Conservation (phyloP, 2,329 filamentous ascomycete species). For the Fusarium sp. region DNA sequence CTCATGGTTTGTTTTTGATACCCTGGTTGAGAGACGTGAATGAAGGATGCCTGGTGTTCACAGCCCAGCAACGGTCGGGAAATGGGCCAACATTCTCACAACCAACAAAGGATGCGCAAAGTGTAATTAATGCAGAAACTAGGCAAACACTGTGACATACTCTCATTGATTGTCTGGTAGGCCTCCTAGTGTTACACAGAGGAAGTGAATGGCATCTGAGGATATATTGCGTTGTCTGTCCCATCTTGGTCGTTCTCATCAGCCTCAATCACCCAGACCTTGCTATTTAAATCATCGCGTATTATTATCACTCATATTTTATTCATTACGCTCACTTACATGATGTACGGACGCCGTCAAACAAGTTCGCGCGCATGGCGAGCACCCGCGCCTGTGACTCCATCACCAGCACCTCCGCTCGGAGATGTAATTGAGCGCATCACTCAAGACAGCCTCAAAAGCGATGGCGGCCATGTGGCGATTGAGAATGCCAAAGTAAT, state of each 20-base stretch:
- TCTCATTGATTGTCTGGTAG: background rate
- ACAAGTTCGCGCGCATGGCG: background rate
- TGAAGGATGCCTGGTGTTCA: background rate
- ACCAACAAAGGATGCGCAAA: slow-evolving; percentile 8
- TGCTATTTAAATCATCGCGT: background rate
- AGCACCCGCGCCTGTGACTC: background rate
- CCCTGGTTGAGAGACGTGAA: background rate
- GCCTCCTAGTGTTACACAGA: background rate
- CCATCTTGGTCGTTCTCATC: background rate
- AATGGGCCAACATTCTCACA: background rate
- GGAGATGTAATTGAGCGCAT: slow-evolving; percentile 39
- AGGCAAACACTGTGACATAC: background rate
- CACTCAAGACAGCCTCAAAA: slow-evolving; percentile 1
- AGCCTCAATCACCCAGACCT: background rate
- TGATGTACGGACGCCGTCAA: background rate
- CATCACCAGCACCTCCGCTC: slow-evolving; percentile 30
- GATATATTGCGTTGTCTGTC: background rate
- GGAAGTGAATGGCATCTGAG: background rate
- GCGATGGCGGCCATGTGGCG: background rate
- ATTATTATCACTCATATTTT: rapidly evolving
- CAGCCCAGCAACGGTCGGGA: background rate
- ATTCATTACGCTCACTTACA: background rate
- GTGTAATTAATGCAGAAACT: slow-evolving; percentile 13
- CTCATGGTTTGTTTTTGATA: background rate
- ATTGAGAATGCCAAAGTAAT: slow-evolving; percentile 53